Evolutionary conservation across 2,329 filamentous ascomycete species (phyloP), one percentile per base, ranked within the genome.

Genomic region (Colletotrichum sp.): DNA sequence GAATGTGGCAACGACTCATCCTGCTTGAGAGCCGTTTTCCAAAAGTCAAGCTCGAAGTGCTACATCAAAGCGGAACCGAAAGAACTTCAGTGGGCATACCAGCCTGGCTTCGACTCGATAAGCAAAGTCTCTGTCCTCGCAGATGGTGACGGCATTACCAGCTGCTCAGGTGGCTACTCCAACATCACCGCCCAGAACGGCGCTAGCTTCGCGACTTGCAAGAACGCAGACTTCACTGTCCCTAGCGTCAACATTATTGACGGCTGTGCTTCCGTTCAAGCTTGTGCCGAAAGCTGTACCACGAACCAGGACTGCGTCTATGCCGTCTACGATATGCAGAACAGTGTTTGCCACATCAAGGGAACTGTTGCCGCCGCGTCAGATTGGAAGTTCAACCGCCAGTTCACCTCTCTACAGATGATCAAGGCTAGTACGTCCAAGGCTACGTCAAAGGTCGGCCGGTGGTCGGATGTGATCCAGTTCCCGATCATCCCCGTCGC

Each of bases 401-500:
- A 71, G 34, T 79, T 78, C 70, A 71, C 69, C 44, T 77, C 79
- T 8, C 77, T 78, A 59, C 81, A 82, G 4, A 79, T 80, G 16
- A 80, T 76, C 19, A 72, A 78, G 11, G 12, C 30, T 15, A 61
- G 59, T 59, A 63, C 59, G 6, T 64, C 72, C 13, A 80, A 80
- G n/a, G 44, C 44, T 22, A 49, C 25, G 80, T 77, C 13, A 32
- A 78, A 39, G 77, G 80, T 49, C n/a, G 44, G 44, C 9, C 72
- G 75, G 22, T 82, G 80, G 80, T 78, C 78, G 6, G 80, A 82
- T 25, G 22, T 81, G 15, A 76, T 81, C 29, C 72, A 78, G 8
- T 68, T 82, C 15, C 80, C 80, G 32, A 59, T 82, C 22, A 80
- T 82, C 36, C 80, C 80, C 7, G 80, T 81, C 27, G 80, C 80